phyloP scores from a whole-genome alignment of 805 yeast genomes.

The Saccharomyces jurei region DNA sequence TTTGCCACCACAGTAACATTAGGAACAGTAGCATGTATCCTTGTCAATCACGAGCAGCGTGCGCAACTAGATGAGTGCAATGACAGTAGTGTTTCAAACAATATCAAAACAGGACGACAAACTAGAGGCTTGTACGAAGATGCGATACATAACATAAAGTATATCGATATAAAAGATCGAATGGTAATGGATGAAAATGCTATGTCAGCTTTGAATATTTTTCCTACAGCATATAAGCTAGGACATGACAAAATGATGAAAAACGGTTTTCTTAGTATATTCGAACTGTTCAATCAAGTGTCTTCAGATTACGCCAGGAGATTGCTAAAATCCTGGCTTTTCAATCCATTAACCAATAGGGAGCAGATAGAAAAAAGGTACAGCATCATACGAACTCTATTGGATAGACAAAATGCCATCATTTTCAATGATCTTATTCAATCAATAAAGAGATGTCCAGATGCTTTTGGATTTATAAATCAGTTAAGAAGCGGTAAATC shows the following conservation, averaged over 20 bases:
- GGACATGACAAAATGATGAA: slow-evolving; percentile 10
- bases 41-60: background rate
- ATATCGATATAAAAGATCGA: slow-evolving; percentile 7
- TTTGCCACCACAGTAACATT: slow-evolving; percentile 5
- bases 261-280: slow-evolving; percentile 15
- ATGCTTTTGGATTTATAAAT: slow-evolving; percentile 20
- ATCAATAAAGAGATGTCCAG: slow-evolving; percentile 23
- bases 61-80: background rate
- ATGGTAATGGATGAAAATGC: slow-evolving; percentile 24
- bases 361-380: slow-evolving; percentile 26
- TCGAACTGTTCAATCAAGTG: slow-evolving; percentile 16
- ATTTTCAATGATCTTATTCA: slow-evolving; percentile 15
- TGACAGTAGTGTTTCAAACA: background rate
- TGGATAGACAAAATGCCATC: slow-evolving; percentile 13
- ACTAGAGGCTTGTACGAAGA: background rate
- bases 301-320: slow-evolving; percentile 27
- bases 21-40: slow-evolving; percentile 8
- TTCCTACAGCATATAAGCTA: slow-evolving; percentile 10
- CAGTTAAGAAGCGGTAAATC: slow-evolving; percentile 24
- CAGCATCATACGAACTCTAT: slow-evolving; percentile 22
- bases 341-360: slow-evolving; percentile 29
- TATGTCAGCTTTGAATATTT: slow-evolving; percentile 17
- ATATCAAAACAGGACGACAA: background rate
- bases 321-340: slow-evolving; percentile 30
- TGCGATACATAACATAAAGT: slow-evolving; percentile 3